Evolutionary conservation across 768 basidiomycete species (phyloP), one percentile per base, ranked within the genome.

Genomic region (Termitomyces sp.): DNA sequence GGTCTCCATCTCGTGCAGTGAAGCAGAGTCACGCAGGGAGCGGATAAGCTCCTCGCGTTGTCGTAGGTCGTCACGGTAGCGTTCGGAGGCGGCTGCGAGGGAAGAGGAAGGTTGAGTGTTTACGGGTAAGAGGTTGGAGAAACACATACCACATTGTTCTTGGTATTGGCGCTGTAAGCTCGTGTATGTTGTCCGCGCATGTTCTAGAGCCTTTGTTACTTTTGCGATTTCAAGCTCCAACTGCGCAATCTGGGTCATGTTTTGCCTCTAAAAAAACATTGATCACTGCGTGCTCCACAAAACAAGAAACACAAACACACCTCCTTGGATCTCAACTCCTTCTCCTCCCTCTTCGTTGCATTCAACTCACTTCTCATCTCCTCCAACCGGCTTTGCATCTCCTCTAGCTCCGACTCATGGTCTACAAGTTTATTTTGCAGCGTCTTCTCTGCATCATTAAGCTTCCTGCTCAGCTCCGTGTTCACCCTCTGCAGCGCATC

Each of bases 251-350:
- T 90, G 87, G 0, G 77, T 77, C 57, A 78, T 77, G 65, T 82
- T 87, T 65, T 82, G 76, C 37, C 86, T 81, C 86, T 90, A 66
- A 58, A 64, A 56, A 51, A 38, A 5, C 59, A 54, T 57, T 21
- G 35, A 44, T 56, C 17, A 25, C 4, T 51, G 14, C 42, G 29
- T n/a, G n/a, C 14, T 37, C 38, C 31, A 21, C 17, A 21, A 29
- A 19, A 38, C 46, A 27, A 59, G 8, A 40, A 55, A 41, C 21
- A 63, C 73, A 63, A 57, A 92, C 32, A 5, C 14, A 49, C 92
- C 77, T 97, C 95, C 70, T 95, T 95, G 12, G 82, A 77, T 44
- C 91, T 79, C 62, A 96, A 71, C 65, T 98, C 95, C 73, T 98
- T 97, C 71, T 98, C 95, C 65, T 98, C 94, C 40, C 91, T 82